These are phyloP conservation scores for Aspergillus caelatus DNA, from an alignment of 2,329 filamentous ascomycete genomes.

Conservation along the genomic window DNA sequence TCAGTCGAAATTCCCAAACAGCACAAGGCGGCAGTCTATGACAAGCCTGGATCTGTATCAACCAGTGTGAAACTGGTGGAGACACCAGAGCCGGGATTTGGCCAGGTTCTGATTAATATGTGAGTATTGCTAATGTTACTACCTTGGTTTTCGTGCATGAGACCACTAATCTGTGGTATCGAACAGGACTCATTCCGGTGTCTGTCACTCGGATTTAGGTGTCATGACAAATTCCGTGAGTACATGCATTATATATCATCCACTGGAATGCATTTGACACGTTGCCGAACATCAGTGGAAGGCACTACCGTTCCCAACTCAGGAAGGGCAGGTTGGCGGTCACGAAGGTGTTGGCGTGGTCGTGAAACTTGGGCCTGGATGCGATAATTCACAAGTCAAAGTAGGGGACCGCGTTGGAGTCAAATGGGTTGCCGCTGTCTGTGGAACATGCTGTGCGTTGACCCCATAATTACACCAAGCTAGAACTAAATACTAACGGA, in stretches of 20 bases:
- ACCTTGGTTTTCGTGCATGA: no score
- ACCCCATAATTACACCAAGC: neutral
- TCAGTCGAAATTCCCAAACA: neutral
- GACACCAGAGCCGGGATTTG: conserved; percentile 63
- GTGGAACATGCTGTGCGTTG: conserved; percentile 47
- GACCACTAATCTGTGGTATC: conserved; percentile 1
- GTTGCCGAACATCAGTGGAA: conserved; percentile 46
- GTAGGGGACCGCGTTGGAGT: conserved; percentile 70
- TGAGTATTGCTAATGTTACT: conserved; percentile 28
- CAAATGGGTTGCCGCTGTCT: conserved; percentile 66
- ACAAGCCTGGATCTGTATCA: neutral
- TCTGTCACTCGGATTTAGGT: conserved; percentile 65
- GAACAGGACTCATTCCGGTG: conserved; percentile 60
- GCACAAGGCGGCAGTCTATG: conserved; percentile 29
- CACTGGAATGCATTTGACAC: neutral
- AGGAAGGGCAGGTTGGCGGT: conserved; percentile 65
- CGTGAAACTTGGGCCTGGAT: conserved; percentile 64
- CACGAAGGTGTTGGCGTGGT: conserved; percentile 69
- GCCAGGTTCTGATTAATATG: conserved; percentile 65
- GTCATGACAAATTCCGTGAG: conserved; percentile 52
- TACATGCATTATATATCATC: neutral
- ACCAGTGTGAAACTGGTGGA: neutral
- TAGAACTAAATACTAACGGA: neutral
- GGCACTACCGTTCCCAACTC: conserved; percentile 60
- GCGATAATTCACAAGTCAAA: conserved; percentile 58